Conservation (phyloP, 129 eudicot genomes). For the Tagetes erecta region DNA sequence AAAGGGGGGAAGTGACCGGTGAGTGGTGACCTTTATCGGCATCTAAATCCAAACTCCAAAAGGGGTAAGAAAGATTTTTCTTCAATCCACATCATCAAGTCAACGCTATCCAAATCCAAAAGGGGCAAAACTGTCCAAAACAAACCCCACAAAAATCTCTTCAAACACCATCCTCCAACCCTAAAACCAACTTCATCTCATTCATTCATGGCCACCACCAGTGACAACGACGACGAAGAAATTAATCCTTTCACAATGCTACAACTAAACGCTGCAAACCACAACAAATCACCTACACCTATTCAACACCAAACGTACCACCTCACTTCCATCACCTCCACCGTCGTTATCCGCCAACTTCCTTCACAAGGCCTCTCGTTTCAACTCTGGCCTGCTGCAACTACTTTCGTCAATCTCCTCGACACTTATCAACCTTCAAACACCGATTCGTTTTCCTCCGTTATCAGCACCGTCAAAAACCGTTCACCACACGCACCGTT, state of each 20-base stretch:
- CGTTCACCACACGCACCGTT: slow-evolving; percentile 26
- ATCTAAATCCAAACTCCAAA: not conserved
- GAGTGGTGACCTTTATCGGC: too few relatives aligned
- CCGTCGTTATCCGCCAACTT: slow-evolving; percentile 60
- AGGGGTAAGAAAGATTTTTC: not conserved
- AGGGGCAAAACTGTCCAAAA: slow-evolving; percentile 35
- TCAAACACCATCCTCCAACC: slow-evolving; percentile 27
- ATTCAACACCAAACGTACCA: slow-evolving; percentile 36
- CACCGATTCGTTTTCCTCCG: slow-evolving; percentile 34
- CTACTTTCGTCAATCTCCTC: slow-evolving; percentile 64
- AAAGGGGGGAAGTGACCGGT: too few relatives aligned
- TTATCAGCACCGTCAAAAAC: slow-evolving; percentile 6
- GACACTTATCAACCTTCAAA: slow-evolving; percentile 31
- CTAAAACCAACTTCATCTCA: slow-evolving; percentile 24
- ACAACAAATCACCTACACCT: slow-evolving; percentile 14
- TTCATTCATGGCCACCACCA: slow-evolving; percentile 21
- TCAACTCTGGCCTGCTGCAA: slow-evolving; percentile 98
- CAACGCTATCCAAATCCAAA: slow-evolving; percentile 18
- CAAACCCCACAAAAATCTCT: slow-evolving; percentile 17
- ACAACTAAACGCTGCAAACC: not conserved
- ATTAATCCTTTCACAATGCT: slow-evolving; percentile 49
- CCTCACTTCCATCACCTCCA: slow-evolving; percentile 51
- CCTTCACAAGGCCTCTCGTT: slow-evolving; percentile 85
- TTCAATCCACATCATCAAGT: not conserved
- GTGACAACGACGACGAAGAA: slow-evolving; percentile 35